phyloP scores from a whole-genome alignment of 1,139 yeast genomes.

The Geotrichum macrosporum region DNA sequence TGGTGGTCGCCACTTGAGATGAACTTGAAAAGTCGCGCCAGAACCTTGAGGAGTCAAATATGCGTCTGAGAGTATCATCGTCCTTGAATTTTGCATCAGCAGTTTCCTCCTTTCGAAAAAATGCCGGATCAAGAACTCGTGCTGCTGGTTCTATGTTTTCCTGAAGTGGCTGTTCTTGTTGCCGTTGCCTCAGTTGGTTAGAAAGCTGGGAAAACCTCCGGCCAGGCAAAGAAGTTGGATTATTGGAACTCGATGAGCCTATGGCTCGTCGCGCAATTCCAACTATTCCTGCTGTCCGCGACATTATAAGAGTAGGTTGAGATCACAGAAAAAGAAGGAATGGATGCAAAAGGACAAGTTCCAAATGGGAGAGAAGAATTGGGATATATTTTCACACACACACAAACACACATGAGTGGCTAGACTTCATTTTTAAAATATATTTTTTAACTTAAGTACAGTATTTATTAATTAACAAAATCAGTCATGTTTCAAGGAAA shows the following conservation, averaged over 20 bases:
- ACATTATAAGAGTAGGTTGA: not conserved
- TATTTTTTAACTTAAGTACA: no score
- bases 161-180: not conserved
- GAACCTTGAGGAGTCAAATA: slow-evolving; percentile 20
- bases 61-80: slow-evolving; percentile 17
- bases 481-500: slow-evolving; percentile 1
- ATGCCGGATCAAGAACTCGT: slow-evolving; percentile 3
- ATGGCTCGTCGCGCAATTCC: not conserved
- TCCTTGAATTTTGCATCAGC: slow-evolving; percentile 1
- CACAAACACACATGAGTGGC: no score
- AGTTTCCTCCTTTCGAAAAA: not conserved
- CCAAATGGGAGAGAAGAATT: no score
- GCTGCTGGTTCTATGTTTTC: not conserved
- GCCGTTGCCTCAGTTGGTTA: not conserved
- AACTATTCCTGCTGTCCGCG: not conserved
- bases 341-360: not conserved
- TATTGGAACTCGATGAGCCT: not conserved
- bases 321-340: not conserved
- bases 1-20: not conserved
- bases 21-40: slow-evolving; percentile 14
- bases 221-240: not conserved
- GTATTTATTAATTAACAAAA: not conserved
- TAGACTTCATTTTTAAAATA: no score
- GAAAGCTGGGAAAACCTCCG: not conserved
- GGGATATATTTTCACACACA: no score